Evolutionary conservation across 1,284 basidiomycete genomes (phyloP).

Genomic region (Leccinum fuscescens): DNA sequence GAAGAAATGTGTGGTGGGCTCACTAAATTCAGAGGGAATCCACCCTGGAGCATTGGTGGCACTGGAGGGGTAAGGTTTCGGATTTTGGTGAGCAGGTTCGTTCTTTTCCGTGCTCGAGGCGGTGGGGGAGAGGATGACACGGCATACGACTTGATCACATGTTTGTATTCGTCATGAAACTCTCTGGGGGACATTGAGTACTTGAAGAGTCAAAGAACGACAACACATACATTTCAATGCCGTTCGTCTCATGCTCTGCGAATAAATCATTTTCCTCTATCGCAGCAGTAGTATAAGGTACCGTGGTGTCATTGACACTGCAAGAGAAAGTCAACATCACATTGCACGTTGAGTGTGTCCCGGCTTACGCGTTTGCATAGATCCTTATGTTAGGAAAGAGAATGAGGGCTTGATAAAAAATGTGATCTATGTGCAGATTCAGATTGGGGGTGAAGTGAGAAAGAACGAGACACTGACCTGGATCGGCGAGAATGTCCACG

Average conservation of each 20-base stretch:
- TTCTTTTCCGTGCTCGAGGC: conserved; percentile 9
- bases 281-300: conserved; percentile 78
- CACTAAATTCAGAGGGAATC: conserved; percentile 75
- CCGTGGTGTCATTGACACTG: conserved; percentile 74
- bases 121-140: conserved; percentile 37
- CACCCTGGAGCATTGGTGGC: conserved; percentile 62
- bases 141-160: conserved; percentile 52
- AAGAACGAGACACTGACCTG: conserved; percentile 46
- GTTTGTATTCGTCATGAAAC: conserved; percentile 53
- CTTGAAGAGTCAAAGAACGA: conserved; percentile 1
- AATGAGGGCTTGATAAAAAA: conserved; percentile 76
- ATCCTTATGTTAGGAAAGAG: conserved; percentile 72
- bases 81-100: conserved; percentile 44
- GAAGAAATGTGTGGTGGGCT: conserved; percentile 27
- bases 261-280: conserved; percentile 75
- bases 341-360: conserved; percentile 1
- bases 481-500: conserved; percentile 84
- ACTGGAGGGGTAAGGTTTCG: conserved; percentile 41
- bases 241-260: conserved; percentile 52
- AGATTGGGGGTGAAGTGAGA: conserved; percentile 1
- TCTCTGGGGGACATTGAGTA: conserved; percentile 40
- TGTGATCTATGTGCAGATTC: conserved; percentile 45
- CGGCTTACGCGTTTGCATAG: conserved; percentile 78
- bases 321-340: conserved; percentile 13
- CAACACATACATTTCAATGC: conserved; percentile 57